phyloP scores from a whole-genome alignment of 495 filamentous ascomycete genomes.

The Hyphodiscus hymeniophilus region DNA sequence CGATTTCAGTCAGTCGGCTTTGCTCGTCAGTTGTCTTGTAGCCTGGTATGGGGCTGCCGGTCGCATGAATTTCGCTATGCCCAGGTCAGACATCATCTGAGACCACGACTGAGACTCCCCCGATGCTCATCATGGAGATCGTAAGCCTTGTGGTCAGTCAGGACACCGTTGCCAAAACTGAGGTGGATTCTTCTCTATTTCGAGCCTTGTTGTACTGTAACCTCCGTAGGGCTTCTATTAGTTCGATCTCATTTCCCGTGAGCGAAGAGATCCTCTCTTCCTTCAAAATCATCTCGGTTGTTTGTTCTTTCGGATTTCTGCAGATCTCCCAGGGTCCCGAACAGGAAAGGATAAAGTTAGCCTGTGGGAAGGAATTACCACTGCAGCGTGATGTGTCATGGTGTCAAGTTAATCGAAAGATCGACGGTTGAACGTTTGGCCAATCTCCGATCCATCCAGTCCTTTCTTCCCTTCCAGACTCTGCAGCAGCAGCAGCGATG shows the following conservation, averaged over 20 bases:
- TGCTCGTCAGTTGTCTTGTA: background rate
- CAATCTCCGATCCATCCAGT: slow-evolving; percentile 20
- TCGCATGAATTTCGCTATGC: slow-evolving; percentile 18
- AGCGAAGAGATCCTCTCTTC: slow-evolving; percentile 8
- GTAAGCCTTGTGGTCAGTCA: no score
- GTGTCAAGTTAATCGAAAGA: slow-evolving; percentile 12
- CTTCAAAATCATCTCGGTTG: background rate
- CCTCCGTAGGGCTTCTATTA: background rate
- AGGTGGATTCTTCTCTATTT: slow-evolving; percentile 9
- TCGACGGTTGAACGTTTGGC: slow-evolving; percentile 8
- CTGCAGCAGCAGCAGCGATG: slow-evolving; percentile 2
- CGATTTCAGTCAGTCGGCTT: background rate
- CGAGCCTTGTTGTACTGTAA: slow-evolving; percentile 9
- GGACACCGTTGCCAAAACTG: slow-evolving; percentile 9
- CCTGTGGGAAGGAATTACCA: slow-evolving; percentile 4
- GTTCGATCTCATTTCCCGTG: background rate
- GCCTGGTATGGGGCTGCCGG: background rate
- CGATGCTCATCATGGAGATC: slow-evolving; percentile 1
- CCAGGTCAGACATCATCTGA: slow-evolving; percentile 16
- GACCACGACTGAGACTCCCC: no score
- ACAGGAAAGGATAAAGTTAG: slow-evolving; percentile 1
- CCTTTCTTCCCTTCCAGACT: slow-evolving; percentile 3
- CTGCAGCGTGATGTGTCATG: slow-evolving; percentile 22
- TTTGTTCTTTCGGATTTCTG: slow-evolving; percentile 11
- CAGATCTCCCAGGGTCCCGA: slow-evolving; percentile 3